Conservation (phyloP, 208 protist genomes). For the Trypanosoma brucei region DNA sequence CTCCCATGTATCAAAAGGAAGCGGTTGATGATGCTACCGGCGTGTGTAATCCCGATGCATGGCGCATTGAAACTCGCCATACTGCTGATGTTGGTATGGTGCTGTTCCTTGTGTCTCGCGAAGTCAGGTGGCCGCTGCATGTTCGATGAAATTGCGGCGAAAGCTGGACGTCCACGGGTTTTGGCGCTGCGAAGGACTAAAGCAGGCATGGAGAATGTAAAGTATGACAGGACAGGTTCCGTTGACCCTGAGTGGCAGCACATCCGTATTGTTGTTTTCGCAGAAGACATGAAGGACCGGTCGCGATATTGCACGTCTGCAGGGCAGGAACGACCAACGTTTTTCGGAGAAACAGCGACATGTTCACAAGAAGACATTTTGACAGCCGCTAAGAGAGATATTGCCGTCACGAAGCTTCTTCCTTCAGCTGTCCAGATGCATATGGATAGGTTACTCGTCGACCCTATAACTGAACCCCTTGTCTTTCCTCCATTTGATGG, state of each 20-base stretch:
- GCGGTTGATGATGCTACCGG: too few species aligned
- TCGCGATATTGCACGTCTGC: constrained; percentile 32
- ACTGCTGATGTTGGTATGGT: neutral
- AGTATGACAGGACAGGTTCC: neutral
- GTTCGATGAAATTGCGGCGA: neutral
- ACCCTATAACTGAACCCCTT: constrained; percentile 21
- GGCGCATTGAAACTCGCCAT: neutral
- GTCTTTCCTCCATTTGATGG: neutral
- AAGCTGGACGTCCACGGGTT: too few species aligned
- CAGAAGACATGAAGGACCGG: constrained; percentile 27
- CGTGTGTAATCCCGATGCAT: neutral
- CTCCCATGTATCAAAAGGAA: too few species aligned
- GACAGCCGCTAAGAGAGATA: constrained; percentile 22
- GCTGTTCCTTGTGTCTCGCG: neutral
- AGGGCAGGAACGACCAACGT: constrained; percentile 21
- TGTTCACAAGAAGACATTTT: constrained; percentile 37
- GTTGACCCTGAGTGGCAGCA: constrained; percentile 12
- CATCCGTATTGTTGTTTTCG: constrained; percentile 40
- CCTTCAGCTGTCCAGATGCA: constrained; percentile 39
- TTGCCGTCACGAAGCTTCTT: constrained; percentile 26
- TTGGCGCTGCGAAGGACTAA: neutral
- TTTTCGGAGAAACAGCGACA: constrained; percentile 9
- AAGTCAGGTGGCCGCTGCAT: neutral
- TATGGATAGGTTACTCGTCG: constrained; percentile 37
- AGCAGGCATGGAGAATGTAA: too few species aligned